Base-by-base conservation (phyloP, 768 basidiomycete species). In the Podaxis sp. region DNA sequence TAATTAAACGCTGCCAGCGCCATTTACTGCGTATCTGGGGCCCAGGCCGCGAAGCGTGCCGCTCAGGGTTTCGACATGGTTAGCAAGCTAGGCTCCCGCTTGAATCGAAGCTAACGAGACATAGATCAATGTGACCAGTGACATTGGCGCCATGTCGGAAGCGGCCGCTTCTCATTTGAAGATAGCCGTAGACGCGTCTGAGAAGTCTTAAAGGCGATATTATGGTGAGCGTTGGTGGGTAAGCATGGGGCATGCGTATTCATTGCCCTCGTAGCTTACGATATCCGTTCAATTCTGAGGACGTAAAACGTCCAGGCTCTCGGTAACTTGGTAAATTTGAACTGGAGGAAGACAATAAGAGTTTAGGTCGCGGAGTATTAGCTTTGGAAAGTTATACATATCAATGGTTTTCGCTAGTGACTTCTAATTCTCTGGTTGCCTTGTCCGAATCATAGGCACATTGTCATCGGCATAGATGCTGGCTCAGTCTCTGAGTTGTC, bases 81-180 rank as follows among this genome's bases (percentile, higher is more conserved):
- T 38, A 51, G 28, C 37, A 57, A 4, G 36, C 48, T 40, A 3
- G 22, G 22, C 55, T 33, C 41, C 24, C 28, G 11, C 3, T 22
- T 7, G 22, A 33, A 40, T 46, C 17, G 33, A 50, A 24, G 38
- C 24, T 41, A 24, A 61, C n/a, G 49, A 36, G n/a, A 49, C 36
- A 55, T 51, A 85, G 84, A 83, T 85, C 63, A 84, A 82, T 63
- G 83, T 82, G 1, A 76, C 75, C 0, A 76, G 74, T 37, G 84
- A 85, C 59, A 72, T 70, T 33, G 77, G 76, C 1, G 80, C 82
- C 0, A 74, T 85, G 66, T 66, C 78, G 0, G 78, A 81, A 30
- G 73, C 68, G 8, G 72, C 76, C 12, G 65, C 66, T 3, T 62
- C 67, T 13, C 71, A 76, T 37, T 57, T 77, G 6, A 62, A 60